phyloP scores from a whole-genome alignment of 2,329 filamentous ascomycete genomes.

The Aspergillus melleus region DNA sequence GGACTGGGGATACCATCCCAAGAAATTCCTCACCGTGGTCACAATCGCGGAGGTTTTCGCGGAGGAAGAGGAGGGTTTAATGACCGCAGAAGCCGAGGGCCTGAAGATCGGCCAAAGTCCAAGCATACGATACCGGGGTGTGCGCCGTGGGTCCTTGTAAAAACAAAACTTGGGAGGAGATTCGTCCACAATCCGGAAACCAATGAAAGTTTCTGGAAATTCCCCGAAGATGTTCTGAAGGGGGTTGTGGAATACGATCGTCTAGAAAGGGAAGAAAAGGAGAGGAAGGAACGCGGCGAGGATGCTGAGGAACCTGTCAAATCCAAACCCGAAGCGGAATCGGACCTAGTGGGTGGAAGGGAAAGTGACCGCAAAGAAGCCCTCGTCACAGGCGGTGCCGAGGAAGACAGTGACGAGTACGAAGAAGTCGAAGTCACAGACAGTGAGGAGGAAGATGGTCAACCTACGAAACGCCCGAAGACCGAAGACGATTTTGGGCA shows the following conservation, averaged over 20 bases:
- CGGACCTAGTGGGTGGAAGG: constrained; percentile 6
- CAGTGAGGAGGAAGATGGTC: constrained; percentile 51
- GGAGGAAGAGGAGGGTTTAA: constrained; percentile 58
- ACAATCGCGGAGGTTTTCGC: constrained; percentile 47
- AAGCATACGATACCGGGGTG: constrained; percentile 77
- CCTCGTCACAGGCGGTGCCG: constrained; percentile 36
- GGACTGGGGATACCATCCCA: constrained; percentile 19
- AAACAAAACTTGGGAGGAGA: constrained; percentile 81
- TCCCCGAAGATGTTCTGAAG: constrained; percentile 81
- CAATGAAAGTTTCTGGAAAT: constrained; percentile 91
- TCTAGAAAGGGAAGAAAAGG: constrained; percentile 70
- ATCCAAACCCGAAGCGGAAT: constrained; percentile 17
- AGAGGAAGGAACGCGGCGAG: constrained; percentile 49
- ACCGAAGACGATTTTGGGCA: constrained; percentile 53
- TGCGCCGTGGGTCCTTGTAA: constrained; percentile 88
- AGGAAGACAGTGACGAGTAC: constrained; percentile 67
- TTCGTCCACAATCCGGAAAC: constrained; percentile 89
- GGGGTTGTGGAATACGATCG: constrained; percentile 67
- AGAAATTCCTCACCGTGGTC: constrained; percentile 34
- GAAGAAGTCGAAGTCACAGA: constrained; percentile 75
- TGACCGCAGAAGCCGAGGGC: constrained; percentile 65
- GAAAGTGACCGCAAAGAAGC: constrained; percentile 17
- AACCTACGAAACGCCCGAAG: constrained; percentile 53
- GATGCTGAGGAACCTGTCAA: constrained; percentile 22
- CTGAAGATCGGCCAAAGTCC: constrained; percentile 75